Percentiles rank a stretch among this genome's conserved stretches.
Evolutionary conservation across 169 alveolate species (phyloP).

Genomic region (Eimeria tenella): DNA sequence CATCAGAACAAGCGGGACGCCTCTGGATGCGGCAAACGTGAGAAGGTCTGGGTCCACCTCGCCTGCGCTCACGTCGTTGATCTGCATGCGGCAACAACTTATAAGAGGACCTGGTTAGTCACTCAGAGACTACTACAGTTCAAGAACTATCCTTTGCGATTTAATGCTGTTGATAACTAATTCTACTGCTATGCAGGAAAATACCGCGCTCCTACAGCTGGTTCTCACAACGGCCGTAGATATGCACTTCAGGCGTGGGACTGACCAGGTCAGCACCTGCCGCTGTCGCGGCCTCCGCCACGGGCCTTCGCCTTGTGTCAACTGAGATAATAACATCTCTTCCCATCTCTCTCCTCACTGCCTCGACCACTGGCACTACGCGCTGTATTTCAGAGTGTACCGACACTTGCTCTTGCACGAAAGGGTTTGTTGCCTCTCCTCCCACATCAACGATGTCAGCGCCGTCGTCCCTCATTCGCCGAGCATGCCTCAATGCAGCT

Average conservation of each 20-base stretch:
- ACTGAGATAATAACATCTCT: constrained; percentile 31
- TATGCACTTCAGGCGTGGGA: neutral
- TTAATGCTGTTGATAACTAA: too few relatives aligned
- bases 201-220: too few relatives aligned
- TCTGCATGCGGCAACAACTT: neutral
- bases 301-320: constrained; percentile 67
- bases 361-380: constrained; percentile 57
- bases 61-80: constrained; percentile 72
- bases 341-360: neutral
- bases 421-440: constrained; percentile 77
- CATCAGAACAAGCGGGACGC: constrained; percentile 42
- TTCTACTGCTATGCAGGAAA: too few relatives aligned
- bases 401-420: constrained; percentile 22
- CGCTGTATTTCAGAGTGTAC: constrained; percentile 51
- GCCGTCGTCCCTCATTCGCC: constrained; percentile 35
- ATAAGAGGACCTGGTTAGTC: neutral
- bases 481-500: constrained; percentile 51
- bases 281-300: constrained; percentile 56
- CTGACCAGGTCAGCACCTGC: constrained; percentile 76
- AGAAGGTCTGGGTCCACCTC: constrained; percentile 24
- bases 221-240: neutral
- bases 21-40: neutral
- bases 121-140: neutral
- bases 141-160: neutral
- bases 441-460: constrained; percentile 76